Evolutionary conservation across 2,329 filamentous ascomycete genomes (phyloP), one percentile per base, ranked within the genome.

Genomic region (Colletotrichum limetticola): DNA sequence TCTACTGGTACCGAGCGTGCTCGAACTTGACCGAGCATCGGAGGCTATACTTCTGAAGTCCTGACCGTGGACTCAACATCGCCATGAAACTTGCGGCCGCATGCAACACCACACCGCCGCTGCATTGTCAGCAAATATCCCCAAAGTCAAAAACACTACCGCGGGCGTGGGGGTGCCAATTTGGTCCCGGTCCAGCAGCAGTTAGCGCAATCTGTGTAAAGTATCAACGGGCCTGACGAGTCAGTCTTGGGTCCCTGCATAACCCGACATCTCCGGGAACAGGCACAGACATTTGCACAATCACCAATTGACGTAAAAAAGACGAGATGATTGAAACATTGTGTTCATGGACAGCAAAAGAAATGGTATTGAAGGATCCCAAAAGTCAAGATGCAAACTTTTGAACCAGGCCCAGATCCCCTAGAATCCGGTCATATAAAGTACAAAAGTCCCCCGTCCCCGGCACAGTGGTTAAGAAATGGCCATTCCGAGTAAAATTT

Each of bases 381-480:
- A 64, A 68, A 63, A 58, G 57, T 72, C 69, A 66, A 75, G 66
- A 77, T 74, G 61, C 68, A 75, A 74, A 75, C 70, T 75, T 77
- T 78, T 75, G 75, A 69, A 75, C 71, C 66, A 71, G 57, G 68
- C 68, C 74, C 73, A 74, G 66, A 75, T 72, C 72, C 61, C 73
- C 71, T 52, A 77, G 76, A 81, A 82, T 79, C 80, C 76, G 68
- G 73, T 67, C 77, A 74, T 78, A 79, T 82, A 82, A 81, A 81
- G 78, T 82, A 82, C 81, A 82, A 77, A 78, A 76, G 69, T 66
- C 61, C 66, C 60, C 71, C 61, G 67, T 71, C 61, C 74, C 68
- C 64, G 57, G 53, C 59, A 71, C 74, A 66, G 59, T 74, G 53
- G 58, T 69, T 73, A 63, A 59, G 55, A 69, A 73, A 68, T 69